Evolutionary conservation across 2,329 filamentous ascomycete genomes (phyloP).

Genomic region (Elsinoe necatrix): DNA sequence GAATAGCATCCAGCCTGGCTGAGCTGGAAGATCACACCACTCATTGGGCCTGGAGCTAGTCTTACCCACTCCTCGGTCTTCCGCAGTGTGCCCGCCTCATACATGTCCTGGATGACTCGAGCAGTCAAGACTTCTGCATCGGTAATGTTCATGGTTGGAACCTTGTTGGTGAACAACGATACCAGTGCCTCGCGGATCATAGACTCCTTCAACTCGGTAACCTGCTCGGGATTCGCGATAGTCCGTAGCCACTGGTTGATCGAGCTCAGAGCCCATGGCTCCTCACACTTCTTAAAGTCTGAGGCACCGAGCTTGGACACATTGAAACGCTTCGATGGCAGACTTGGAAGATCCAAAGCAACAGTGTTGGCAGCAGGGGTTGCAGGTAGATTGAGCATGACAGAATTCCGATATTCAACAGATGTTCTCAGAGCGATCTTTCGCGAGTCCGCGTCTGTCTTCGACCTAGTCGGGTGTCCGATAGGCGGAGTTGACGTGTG

Average conservation of each 20-base stretch:
- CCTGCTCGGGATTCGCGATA: conserved; percentile 68
- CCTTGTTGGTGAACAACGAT: conserved; percentile 83
- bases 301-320: conserved; percentile 70
- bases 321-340: conserved; percentile 75
- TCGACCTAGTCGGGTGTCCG: conserved; percentile 76
- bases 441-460: conserved; percentile 78
- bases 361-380: conserved; percentile 38
- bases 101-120: conserved; percentile 71
- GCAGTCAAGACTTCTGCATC: conserved; percentile 83
- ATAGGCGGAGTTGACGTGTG: conserved; percentile 73
- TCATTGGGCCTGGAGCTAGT: conserved; percentile 70
- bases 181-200: conserved; percentile 81
- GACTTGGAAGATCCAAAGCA: conserved; percentile 71
- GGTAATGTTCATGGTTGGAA: conserved; percentile 96
- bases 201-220: conserved; percentile 76
- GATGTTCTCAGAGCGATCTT: conserved; percentile 23
- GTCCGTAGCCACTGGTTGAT: conserved; percentile 78
- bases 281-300: conserved; percentile 75
- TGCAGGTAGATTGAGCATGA: conserved; percentile 40
- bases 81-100: conserved; percentile 65
- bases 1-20: conserved; percentile 89
- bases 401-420: conserved; percentile 39
- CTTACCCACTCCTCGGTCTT: conserved; percentile 98
- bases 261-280: conserved; percentile 90
- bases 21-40: conserved; percentile 86